Base-by-base conservation (phyloP, 352 stramenopile species). In the Pythium folliculosum region DNA sequence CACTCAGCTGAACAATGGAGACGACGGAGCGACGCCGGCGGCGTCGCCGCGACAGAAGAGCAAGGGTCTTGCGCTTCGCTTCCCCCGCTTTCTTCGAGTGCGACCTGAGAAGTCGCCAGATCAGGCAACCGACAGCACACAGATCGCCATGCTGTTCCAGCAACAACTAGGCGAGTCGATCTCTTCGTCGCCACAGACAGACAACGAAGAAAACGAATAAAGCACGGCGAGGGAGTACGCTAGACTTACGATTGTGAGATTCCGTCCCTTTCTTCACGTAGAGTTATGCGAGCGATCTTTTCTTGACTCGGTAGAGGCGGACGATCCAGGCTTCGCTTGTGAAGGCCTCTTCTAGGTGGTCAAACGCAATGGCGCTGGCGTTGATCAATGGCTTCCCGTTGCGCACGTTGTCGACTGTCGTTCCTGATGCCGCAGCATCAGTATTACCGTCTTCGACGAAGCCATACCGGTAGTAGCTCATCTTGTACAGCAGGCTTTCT, bases 1-100 rank as follows among this genome's bases (percentile, higher is more conserved):
- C 43, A 72, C 60, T 4, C 43, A 61, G 14, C 22, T 72, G 19
- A 65, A 43, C 32, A 25, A 40, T 5, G 48, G 25, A 5, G 30
- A 59, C 4, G 43, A 51, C 14, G 53, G 3, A 37, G 12, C 19
- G 37, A 38, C 56, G 17, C 49, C 35, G 3, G n/a, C 30, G 17
- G n/a, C 44, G 50, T 16, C 25, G 25, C 10, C 8, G 30, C 50
- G 60, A 27, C 27, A 32, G 25, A 38, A 40, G 32, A 71, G 47
- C 52, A 91, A 91, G 63, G 97, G 97, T 10, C 94, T 99, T 59
- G 97, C 95, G 14, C 82, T 99, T 59, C 94, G 98, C 12, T 99
- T 99, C 77, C 98, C 98, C n/a, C 91, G 98, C 5, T 99, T 99
- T 72, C 68, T 99, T 55, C 90, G 97, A 1, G 76, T 97, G 63